Evolutionary conservation across 331 rosid species (phyloP), one percentile per base, ranked within the genome.

Genomic region (Spiraea crenata): DNA sequence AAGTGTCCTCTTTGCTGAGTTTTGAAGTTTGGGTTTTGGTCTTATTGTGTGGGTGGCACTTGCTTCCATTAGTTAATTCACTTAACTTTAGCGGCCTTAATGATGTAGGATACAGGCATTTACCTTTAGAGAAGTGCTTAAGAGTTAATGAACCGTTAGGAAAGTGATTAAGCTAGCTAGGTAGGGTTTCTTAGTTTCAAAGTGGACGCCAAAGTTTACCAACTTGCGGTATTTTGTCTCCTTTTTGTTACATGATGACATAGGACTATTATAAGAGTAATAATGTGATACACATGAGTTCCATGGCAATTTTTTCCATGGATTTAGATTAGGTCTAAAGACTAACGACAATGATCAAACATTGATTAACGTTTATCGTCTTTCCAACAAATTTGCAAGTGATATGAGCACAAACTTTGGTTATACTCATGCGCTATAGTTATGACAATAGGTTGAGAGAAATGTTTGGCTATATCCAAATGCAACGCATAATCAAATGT

Each of bases 11-110:
- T 38, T 16, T 15, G 46, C 15, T 15, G 3, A 52, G 4, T 79
- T 61, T n/a, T 62, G 5, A 60, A 54, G 8, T 55, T 45, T 58
- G 64, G 45, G 44, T 40, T 39, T 60, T 9, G 66, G 34, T 17
- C 12, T 49, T 52, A 61, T 67, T 45, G 48, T 17, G 71, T 76
- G 66, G 42, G 64, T 71, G 69, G 63, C 70, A 59, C 51, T 81
- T 81, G 54, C 80, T 57, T 81, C 16, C 39, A 35, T 62, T 11
- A 57, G 74, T 67, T 57, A 37, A 75, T 63, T 77, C 49, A 67
- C 79, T 74, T 63, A 44, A 67, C 79, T 74, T 63, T 38, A 74
- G 89, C 83, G 78, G 84, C 76, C 86, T 57, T 42, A 16, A 16
- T 55, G 51, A 46, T 34, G 49, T 16, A n/a, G 17, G 37, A 34